Conservation (phyloP, 768 basidiomycete genomes). For the Panaeolus papilionaceus region DNA sequence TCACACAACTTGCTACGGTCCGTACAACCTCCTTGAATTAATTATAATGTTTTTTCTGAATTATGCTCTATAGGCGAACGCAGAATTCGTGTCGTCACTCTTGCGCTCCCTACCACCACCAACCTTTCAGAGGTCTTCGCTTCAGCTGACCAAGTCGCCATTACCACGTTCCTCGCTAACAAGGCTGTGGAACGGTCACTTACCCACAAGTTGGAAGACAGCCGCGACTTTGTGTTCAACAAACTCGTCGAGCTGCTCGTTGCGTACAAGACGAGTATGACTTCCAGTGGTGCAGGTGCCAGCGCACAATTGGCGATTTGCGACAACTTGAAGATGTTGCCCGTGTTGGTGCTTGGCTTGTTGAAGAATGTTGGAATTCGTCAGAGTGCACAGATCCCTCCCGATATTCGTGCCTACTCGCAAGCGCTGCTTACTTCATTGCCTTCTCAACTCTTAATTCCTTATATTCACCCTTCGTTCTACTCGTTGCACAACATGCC, state of each 20-base stretch:
- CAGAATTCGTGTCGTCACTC: conserved; percentile 89
- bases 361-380: conserved; percentile 96
- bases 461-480: conserved; percentile 95
- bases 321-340: conserved; percentile 95
- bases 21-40: conserved; percentile 22
- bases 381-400: conserved; percentile 96
- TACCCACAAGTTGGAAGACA: conserved; percentile 88
- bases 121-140: conserved; percentile 90
- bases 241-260: conserved; percentile 84
- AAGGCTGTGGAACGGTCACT: conserved; percentile 92
- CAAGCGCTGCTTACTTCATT: conserved; percentile 90
- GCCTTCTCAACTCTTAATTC: conserved; percentile 89
- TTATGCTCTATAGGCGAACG: conserved; percentile 61
- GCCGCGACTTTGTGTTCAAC: conserved; percentile 83
- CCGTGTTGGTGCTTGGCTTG: conserved; percentile 86
- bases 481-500: conserved; percentile 98
- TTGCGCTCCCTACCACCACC: conserved; percentile 86
- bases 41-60: background rate
- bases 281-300: conserved; percentile 90
- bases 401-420: conserved; percentile 95
- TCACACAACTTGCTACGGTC: conserved; percentile 92
- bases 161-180: conserved; percentile 85
- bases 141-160: conserved; percentile 88
- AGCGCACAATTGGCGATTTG: conserved; percentile 92
- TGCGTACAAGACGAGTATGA: conserved; percentile 96